These are phyloP conservation scores for Neofusicoccum parvum DNA, from an alignment of 2,329 filamentous ascomycete genomes.

Conservation along the genomic window DNA sequence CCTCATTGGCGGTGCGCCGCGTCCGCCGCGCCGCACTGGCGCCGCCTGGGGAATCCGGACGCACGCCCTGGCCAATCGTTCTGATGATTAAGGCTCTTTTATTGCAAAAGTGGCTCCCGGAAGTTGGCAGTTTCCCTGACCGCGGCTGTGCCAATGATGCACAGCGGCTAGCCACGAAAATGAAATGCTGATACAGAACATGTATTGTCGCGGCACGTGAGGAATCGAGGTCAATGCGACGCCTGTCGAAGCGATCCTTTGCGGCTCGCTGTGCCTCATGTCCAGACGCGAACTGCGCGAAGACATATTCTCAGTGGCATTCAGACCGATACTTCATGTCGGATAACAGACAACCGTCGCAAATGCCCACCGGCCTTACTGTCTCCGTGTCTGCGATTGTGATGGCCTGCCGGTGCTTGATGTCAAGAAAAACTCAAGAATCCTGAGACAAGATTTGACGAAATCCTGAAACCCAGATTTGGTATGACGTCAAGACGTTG, in stretches of 20 bases:
- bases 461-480: neutral
- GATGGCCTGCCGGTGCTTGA: neutral
- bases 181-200: slow-evolving; percentile 3
- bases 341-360: neutral
- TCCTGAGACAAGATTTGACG: neutral
- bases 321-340: neutral
- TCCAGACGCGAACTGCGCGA: slow-evolving; percentile 10
- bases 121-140: neutral
- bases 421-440: neutral
- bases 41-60: neutral
- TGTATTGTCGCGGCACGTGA: neutral
- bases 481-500: neutral
- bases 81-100: slow-evolving; percentile 4
- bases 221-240: slow-evolving; percentile 2
- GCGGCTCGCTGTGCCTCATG: slow-evolving; percentile 8
- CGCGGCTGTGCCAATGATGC: neutral
- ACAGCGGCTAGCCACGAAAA: neutral
- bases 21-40: neutral
- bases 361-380: neutral
- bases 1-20: neutral
- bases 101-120: slow-evolving; percentile 11
- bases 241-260: neutral
- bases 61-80: slow-evolving; percentile 7
- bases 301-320: neutral
- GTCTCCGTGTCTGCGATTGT: neutral